phyloP scores from a whole-genome alignment of 2,329 filamentous ascomycete genomes.

The Fusarium secorum region DNA sequence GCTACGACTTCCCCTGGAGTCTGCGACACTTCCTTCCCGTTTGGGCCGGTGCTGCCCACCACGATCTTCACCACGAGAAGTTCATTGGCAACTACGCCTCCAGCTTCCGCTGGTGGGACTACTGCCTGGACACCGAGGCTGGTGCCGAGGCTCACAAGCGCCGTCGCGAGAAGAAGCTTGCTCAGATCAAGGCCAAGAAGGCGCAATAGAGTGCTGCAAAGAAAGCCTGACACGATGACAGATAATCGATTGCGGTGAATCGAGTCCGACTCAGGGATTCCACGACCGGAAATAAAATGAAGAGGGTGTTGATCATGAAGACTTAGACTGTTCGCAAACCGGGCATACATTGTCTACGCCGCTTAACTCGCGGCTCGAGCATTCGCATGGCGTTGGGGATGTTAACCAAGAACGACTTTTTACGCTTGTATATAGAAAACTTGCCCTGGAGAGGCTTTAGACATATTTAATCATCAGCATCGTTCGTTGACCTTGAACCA shows the following conservation, averaged over 20 bases:
- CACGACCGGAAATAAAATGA: constrained; percentile 10
- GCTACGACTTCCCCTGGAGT: constrained; percentile 98
- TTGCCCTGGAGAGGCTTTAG: constrained; percentile 42
- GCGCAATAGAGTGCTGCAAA: constrained; percentile 58
- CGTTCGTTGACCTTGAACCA: constrained; percentile 36
- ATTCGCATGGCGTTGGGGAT: constrained; percentile 45
- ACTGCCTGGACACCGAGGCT: constrained; percentile 89
- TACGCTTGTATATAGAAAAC: constrained; percentile 44
- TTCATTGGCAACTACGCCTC: constrained; percentile 99
- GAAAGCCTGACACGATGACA: constrained; percentile 5
- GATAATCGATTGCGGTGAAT: constrained; percentile 39
- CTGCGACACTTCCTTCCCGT: constrained; percentile 95
- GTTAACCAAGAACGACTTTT: constrained; percentile 42
- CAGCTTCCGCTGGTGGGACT: constrained; percentile 99
- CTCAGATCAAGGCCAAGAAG: constrained; percentile 71
- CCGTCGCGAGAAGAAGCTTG: constrained; percentile 80
- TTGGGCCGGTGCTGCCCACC: constrained; percentile 97
- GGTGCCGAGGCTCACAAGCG: constrained; percentile 85
- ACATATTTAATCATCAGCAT: constrained; percentile 47
- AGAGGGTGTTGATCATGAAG: constrained; percentile 33
- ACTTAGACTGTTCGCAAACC: constrained; percentile 34
- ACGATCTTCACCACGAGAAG: constrained; percentile 96
- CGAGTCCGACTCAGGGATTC: constrained; percentile 18
- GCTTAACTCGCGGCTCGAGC: constrained; percentile 33
- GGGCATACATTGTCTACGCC: constrained; percentile 30